Conservation (phyloP, 1,284 basidiomycete species). For the Dichomitus squalens region DNA sequence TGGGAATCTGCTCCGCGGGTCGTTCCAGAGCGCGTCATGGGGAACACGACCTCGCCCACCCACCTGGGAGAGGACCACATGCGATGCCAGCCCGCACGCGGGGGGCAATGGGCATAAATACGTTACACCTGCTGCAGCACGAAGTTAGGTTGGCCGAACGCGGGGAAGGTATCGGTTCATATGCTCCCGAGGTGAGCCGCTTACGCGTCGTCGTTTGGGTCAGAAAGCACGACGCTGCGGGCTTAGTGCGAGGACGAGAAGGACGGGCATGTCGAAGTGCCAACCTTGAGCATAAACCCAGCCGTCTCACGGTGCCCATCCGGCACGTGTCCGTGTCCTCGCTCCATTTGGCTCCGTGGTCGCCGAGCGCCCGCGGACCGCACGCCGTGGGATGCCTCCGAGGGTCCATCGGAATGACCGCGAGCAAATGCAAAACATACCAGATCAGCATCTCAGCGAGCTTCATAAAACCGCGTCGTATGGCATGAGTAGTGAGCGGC, state of each 20-base stretch:
- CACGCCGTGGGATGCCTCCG: constrained; percentile 8
- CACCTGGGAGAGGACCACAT: constrained; percentile 7
- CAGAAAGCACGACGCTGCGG: background rate
- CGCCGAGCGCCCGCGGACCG: background rate
- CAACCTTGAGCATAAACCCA: background rate
- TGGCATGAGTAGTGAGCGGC: constrained; percentile 3
- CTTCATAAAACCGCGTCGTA: constrained; percentile 9
- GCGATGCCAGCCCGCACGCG: constrained; percentile 6
- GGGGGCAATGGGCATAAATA: constrained; percentile 12
- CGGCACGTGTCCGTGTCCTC: constrained; percentile 3
- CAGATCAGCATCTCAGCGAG: background rate
- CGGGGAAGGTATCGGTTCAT: background rate
- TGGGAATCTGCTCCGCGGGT: constrained; percentile 13
- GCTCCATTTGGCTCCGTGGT: background rate
- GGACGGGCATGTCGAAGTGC: no score
- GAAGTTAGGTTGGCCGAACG: background rate
- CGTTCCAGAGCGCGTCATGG: constrained; percentile 19
- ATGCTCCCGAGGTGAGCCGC: background rate
- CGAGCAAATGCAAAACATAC: background rate
- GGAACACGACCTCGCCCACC: constrained; percentile 13
- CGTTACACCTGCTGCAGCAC: constrained; percentile 5
- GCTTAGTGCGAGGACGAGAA: background rate
- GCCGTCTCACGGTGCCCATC: no score
- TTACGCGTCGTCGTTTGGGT: background rate
- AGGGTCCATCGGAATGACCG: constrained; percentile 12